Conservation (phyloP, 495 filamentous ascomycete genomes). For the Hyaloscypha hepaticicola region DNA sequence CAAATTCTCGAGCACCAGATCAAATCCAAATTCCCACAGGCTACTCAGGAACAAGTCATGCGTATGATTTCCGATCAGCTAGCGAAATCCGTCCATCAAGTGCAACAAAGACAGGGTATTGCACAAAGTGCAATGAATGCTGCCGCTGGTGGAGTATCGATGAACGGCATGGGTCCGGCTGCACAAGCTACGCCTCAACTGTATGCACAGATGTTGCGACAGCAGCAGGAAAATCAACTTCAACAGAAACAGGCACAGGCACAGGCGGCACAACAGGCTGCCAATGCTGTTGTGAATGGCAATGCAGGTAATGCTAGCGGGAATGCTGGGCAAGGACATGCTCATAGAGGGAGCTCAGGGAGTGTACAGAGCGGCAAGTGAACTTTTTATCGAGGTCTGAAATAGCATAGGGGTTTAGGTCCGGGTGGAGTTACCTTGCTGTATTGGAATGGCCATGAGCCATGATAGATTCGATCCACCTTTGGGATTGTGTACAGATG, state of each 20-base stretch:
- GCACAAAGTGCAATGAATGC: conserved; percentile 60
- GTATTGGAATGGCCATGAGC: background rate
- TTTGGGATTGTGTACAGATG: background rate
- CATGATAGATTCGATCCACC: background rate
- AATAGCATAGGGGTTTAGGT: background rate
- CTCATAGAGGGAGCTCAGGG: conserved; percentile 22
- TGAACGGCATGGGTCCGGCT: conserved; percentile 40
- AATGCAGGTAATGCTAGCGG: conserved; percentile 7
- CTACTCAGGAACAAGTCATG: conserved; percentile 57
- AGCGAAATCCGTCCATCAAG: conserved; percentile 36
- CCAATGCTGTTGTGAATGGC: conserved; percentile 1
- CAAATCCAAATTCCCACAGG: conserved; percentile 50
- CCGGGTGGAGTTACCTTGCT: background rate
- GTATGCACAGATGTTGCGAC: conserved; percentile 71
- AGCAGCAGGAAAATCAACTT: conserved; percentile 53
- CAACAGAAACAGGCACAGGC: conserved; percentile 10
- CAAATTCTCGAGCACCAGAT: conserved; percentile 39
- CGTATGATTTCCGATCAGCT: conserved; percentile 62
- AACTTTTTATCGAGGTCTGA: background rate
- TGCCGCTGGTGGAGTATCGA: conserved; percentile 39
- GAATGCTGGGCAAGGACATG: conserved; percentile 26
- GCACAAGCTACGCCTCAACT: conserved; percentile 57
- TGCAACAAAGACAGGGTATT: conserved; percentile 34
- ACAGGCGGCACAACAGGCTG: conserved; percentile 7
- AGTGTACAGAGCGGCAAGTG: conserved; percentile 28